Evolutionary conservation across 345 rosid species (phyloP), one percentile per base, ranked within the genome.

Genomic region (Odontarrhena argentea): DNA sequence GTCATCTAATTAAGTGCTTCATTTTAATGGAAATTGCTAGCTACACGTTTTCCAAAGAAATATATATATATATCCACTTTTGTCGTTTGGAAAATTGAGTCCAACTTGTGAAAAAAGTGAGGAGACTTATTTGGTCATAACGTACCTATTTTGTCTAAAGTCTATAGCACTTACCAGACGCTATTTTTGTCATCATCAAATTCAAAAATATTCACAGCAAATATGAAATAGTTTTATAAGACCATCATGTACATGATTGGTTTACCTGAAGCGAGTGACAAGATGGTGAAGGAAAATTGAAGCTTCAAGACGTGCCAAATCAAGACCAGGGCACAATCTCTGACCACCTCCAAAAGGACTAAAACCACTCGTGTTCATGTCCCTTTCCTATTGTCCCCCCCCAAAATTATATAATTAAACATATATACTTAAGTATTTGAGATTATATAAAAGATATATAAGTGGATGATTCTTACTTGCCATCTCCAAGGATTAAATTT

Each of bases 301-400:
- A 82, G 96, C 76, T 83, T 93, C 97, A 13, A 93, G 94, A 76
- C 97, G 90, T 15, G 97, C 89, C 84, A 93, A 77, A 74, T 93
- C 98, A 50, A 88, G 82, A 35, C 97, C 97, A 67, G 97, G 98
- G 26, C 98, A 93, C 55, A 93, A 75, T 75, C 97, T 84, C 79
- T 86, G 98, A 42, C 97, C 98, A 43, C 98, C 98, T 57, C 98
- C 95, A 76, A 93, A 93, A 25, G 98, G 96, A 69, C 92, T 93
- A 82, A 93, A 90, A 71, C 68, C 83, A 63, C 73, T 62, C 40
- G 45, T 77, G 65, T 78, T 80, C 48, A 67, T 72, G 59, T 87
- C 90, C 55, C 74, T 81, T n/a, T 85, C 92, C 98, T 89, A 77
- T 69, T 26, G 6, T 25, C 34, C 15, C 8, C 9, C 18, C 37